Evolutionary conservation across 1,284 basidiomycete species (phyloP).

Genomic region (Rhodotorula sp.): DNA sequence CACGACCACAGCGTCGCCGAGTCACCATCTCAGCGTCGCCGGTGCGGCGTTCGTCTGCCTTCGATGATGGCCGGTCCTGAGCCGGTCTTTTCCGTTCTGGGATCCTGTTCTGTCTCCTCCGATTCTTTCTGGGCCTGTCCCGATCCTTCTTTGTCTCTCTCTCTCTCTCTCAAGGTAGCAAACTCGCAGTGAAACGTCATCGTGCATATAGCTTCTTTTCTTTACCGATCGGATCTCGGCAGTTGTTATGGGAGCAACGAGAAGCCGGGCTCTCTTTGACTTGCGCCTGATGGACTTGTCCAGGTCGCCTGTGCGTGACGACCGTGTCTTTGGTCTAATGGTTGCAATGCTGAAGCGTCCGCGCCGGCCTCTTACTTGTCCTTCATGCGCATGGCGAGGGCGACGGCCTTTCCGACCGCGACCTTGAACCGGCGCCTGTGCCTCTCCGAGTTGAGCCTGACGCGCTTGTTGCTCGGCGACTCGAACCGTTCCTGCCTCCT

Average conservation of each 20-base stretch:
- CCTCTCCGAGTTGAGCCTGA: slow-evolving; percentile 37
- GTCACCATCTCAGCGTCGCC: background rate
- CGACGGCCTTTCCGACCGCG: slow-evolving; percentile 39
- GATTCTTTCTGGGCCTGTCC: too few species aligned
- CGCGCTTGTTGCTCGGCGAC: slow-evolving; percentile 36
- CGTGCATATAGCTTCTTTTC: background rate
- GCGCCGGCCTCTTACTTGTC: slow-evolving; percentile 19
- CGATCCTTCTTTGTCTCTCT: background rate
- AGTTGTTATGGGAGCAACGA: background rate
- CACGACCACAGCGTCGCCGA: too few species aligned
- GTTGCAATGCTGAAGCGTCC: background rate
- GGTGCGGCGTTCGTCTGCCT: background rate
- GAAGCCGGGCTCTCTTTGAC: background rate
- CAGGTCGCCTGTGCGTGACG: too few species aligned
- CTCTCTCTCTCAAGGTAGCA: background rate
- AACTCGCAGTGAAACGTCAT: slow-evolving; percentile 3
- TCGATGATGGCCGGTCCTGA: too few species aligned
- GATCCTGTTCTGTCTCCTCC: too few species aligned
- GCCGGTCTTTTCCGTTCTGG: background rate
- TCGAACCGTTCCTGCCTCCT: slow-evolving; percentile 38
- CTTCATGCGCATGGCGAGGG: slow-evolving; percentile 34
- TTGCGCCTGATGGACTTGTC: background rate
- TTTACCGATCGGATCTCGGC: background rate
- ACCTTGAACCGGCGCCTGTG: slow-evolving; percentile 42
- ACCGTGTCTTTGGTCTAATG: background rate